A percentile compares a stretch with the other conserved stretches of the same genome.
These are phyloP conservation scores for Aspergillus neotritici DNA, from an alignment of 2,329 filamentous ascomycete genomes.

Conservation along the genomic window DNA sequence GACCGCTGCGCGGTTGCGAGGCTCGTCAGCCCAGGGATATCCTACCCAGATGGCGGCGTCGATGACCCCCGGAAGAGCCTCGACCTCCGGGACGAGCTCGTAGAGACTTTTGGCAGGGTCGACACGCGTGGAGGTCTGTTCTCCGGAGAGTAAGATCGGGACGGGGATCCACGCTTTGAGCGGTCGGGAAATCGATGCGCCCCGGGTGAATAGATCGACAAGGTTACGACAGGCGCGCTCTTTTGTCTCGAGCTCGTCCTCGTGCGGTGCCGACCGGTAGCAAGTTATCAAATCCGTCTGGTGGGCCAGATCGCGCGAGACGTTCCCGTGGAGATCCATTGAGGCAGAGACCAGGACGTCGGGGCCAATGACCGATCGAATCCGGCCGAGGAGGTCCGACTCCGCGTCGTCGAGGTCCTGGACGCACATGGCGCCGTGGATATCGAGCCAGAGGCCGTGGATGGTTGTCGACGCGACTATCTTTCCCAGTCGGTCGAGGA, in stretches of 20 bases:
- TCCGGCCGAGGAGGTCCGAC: constrained; percentile 43
- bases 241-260: constrained; percentile 48
- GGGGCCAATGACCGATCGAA: constrained; percentile 43
- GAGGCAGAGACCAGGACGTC: constrained; percentile 48
- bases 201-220: constrained; percentile 33
- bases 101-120: constrained; percentile 51
- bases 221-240: constrained; percentile 49
- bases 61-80: constrained; percentile 38
- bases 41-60: constrained; percentile 54
- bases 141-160: constrained; percentile 49
- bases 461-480: constrained; percentile 33
- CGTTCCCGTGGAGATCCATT: constrained; percentile 54
- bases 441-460: constrained; percentile 52
- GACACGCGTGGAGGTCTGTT: constrained; percentile 51
- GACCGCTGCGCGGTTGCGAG: constrained; percentile 47
- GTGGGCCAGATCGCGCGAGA: constrained; percentile 46
- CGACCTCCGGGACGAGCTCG: constrained; percentile 42
- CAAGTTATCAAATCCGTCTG: constrained; percentile 50
- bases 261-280: constrained; percentile 50
- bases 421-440: constrained; percentile 54
- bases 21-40: constrained; percentile 54
- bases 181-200: constrained; percentile 26
- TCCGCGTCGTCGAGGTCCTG: constrained; percentile 47
- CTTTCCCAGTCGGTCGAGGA: constrained; percentile 34
- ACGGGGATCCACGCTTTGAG: constrained; percentile 51